Evolutionary conservation across 306 rosid species (phyloP).

Genomic region (Boehmeria nivea): DNA sequence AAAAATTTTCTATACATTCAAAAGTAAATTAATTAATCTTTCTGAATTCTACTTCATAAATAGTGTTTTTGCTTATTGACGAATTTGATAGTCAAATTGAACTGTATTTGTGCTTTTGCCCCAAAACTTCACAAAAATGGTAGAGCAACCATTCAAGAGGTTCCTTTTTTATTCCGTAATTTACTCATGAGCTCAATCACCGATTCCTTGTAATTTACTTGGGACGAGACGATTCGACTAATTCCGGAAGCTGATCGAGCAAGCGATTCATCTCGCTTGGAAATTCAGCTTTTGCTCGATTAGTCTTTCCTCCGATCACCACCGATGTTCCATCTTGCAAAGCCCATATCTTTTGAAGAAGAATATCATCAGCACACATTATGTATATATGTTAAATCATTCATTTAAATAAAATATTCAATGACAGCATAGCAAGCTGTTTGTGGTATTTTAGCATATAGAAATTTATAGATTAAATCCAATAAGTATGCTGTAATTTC

Average conservation of each 20-base stretch:
- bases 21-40: too few relatives aligned
- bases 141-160: neutral
- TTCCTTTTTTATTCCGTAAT: conserved; percentile 8
- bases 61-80: too few relatives aligned
- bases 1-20: too few relatives aligned
- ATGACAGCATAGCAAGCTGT: conserved; percentile 3
- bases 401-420: neutral
- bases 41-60: too few relatives aligned
- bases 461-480: neutral
- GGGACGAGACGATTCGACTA: conserved; percentile 49
- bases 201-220: conserved; percentile 27
- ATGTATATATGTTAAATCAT: too few relatives aligned
- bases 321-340: conserved; percentile 87
- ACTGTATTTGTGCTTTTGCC: too few relatives aligned
- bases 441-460: neutral
- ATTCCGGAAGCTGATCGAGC: conserved; percentile 75
- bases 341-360: conserved; percentile 74
- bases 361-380: conserved; percentile 5
- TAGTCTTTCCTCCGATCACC: conserved; percentile 77
- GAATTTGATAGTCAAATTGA: too few relatives aligned
- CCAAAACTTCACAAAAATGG: too few relatives aligned
- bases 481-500: conserved; percentile 18
- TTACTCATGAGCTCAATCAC: conserved; percentile 36
- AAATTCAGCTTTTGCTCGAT: conserved; percentile 80
- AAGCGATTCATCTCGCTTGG: conserved; percentile 76